phyloP scores from a whole-genome alignment of 2,329 filamentous ascomycete species.

The Pseudonectria buxi region DNA sequence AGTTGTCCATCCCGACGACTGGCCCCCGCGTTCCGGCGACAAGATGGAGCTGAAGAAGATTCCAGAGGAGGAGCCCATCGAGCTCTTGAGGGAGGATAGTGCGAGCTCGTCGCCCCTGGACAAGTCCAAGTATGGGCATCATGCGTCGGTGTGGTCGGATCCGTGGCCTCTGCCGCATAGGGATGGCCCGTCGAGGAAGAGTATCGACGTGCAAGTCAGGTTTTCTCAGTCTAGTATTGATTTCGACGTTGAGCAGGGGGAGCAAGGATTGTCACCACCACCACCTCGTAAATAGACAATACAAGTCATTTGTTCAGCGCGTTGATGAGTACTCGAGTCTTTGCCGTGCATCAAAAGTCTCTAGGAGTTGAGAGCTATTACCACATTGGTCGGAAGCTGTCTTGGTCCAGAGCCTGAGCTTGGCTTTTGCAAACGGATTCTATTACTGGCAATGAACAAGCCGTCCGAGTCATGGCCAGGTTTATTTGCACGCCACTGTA shows the following conservation, averaged over 20 bases:
- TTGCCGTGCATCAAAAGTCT: no score
- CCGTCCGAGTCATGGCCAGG: no score
- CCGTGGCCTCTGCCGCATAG: conserved; percentile 13
- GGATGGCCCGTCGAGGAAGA: conserved; percentile 7
- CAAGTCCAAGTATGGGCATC: background rate
- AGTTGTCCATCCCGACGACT: conserved; percentile 3
- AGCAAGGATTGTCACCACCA: conserved; percentile 18
- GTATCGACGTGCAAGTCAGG: conserved; percentile 10
- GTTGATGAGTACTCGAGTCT: no score
- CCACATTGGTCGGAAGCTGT: no score
- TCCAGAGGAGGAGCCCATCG: conserved; percentile 10
- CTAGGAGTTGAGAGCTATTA: no score
- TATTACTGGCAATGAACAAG: no score
- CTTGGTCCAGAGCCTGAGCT: no score
- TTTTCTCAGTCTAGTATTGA: conserved; percentile 13
- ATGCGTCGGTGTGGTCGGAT: conserved; percentile 8
- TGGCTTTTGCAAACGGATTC: no score
- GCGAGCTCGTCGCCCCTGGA: conserved; percentile 3
- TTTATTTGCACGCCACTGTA: no score
- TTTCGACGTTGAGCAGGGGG: conserved; percentile 15
- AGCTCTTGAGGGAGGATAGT: background rate
- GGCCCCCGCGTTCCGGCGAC: conserved; percentile 2
- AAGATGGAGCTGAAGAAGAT: conserved; percentile 15
- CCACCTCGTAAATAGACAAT: conserved; percentile 2
- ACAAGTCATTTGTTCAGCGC: no score